Conservation (phyloP, 1,139 yeast species). For the Hemisphaericaspora xylanilytica region DNA sequence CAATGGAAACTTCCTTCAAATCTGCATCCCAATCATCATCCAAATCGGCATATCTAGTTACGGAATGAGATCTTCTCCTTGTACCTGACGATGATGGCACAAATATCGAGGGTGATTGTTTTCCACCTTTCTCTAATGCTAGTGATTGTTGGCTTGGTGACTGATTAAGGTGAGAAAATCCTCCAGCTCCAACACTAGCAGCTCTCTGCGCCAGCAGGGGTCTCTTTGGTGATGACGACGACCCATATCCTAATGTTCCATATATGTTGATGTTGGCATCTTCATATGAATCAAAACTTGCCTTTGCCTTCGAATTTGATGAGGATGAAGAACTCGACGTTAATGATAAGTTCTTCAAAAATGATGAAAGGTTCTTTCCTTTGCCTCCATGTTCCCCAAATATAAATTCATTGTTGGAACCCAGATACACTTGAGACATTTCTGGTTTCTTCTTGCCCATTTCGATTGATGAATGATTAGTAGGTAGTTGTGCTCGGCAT, state of each 20-base stretch:
- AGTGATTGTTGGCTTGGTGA: slow-evolving; percentile 11
- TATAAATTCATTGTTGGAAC: slow-evolving; percentile 53
- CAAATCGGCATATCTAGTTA: slow-evolving; percentile 50
- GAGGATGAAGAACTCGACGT: slow-evolving; percentile 15
- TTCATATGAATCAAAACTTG: slow-evolving; percentile 16
- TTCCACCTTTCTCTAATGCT: not conserved
- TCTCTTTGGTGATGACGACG: slow-evolving; percentile 8
- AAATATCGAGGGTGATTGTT: not conserved
- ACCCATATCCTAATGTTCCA: slow-evolving; percentile 36
- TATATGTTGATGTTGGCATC: slow-evolving; percentile 41
- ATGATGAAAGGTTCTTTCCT: slow-evolving; percentile 60
- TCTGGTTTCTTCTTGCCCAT: slow-evolving; percentile 52
- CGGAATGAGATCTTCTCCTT: slow-evolving; percentile 10
- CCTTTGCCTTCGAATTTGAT: not conserved
- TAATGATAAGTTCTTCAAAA: slow-evolving; percentile 50
- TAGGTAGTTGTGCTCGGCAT: too few species aligned
- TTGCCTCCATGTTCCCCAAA: slow-evolving; percentile 69
- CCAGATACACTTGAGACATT: slow-evolving; percentile 58
- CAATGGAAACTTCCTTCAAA: slow-evolving; percentile 47
- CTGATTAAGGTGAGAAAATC: slow-evolving; percentile 14
- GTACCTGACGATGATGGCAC: not conserved
- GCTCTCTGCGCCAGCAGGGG: slow-evolving; percentile 2
- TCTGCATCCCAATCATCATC: slow-evolving; percentile 96
- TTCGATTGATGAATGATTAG: not conserved
- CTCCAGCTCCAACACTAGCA: slow-evolving; percentile 15